Percentiles rank a stretch among this genome's conserved stretches.
phyloP scores from a whole-genome alignment of 2,329 filamentous ascomycete species.

The Moelleriella libera region DNA sequence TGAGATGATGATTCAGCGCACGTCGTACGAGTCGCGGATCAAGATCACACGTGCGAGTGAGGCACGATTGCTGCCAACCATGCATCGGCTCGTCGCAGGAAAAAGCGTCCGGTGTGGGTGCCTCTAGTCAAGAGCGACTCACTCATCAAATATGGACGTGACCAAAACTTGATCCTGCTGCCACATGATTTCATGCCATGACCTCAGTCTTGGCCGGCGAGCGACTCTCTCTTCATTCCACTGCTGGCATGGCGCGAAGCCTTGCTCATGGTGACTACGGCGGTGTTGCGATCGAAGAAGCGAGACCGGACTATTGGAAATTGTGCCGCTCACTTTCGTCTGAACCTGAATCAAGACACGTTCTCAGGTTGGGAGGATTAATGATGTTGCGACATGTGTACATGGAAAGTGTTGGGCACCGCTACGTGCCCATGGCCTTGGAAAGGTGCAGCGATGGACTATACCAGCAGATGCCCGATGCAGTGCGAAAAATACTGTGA shows the following conservation, averaged over 20 bases:
- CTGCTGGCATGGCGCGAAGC: background rate
- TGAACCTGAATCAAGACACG: background rate
- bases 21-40: background rate
- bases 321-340: background rate
- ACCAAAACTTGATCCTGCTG: background rate
- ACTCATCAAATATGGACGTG: no score
- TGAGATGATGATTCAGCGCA: background rate
- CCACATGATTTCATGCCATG: background rate
- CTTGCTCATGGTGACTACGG: background rate
- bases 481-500: no score
- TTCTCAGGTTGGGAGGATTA: background rate
- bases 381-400: background rate
- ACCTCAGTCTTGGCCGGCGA: background rate
- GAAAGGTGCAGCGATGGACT: no score
- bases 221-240: background rate
- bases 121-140: no score
- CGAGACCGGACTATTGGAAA: background rate
- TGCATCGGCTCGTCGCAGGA: no score
- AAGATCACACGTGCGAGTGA: background rate
- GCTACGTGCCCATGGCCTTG: no score
- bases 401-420: no score
- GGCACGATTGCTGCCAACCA: no score
- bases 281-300: background rate
- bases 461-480: no score
- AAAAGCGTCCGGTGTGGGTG: no score